phyloP scores from a whole-genome alignment of 2,329 filamentous ascomycete species.

The Capronia americana region DNA sequence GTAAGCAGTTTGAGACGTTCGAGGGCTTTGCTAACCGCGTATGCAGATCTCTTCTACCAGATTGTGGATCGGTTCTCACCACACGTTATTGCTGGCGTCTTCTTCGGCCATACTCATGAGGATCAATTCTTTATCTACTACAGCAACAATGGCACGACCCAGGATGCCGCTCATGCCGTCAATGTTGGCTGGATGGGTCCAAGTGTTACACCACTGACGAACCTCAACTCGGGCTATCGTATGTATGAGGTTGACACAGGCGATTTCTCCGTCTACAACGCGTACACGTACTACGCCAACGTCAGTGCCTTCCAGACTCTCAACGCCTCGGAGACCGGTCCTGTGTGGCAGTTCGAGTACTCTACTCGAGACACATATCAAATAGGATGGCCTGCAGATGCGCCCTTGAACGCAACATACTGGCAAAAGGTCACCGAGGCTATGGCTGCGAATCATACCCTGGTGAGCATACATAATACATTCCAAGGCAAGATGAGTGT shows the following conservation, averaged over 20 bases:
- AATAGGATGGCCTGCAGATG: conserved; percentile 54
- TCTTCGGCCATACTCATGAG: conserved; percentile 64
- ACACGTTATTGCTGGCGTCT: conserved; percentile 61
- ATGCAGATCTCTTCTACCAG: conserved; percentile 54
- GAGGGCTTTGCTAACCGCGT: neutral
- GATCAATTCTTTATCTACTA: conserved; percentile 63
- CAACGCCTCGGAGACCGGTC: conserved; percentile 48
- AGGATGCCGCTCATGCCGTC: conserved; percentile 51
- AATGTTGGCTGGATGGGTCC: conserved; percentile 60
- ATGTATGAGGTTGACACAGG: conserved; percentile 63
- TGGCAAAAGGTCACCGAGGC: conserved; percentile 65
- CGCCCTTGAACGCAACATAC: conserved; percentile 64
- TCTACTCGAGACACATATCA: conserved; percentile 59
- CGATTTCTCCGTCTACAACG: conserved; percentile 60
- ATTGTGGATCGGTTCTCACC: conserved; percentile 60
- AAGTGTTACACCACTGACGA: conserved; percentile 60
- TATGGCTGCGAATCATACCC: conserved; percentile 58
- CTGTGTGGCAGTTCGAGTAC: conserved; percentile 59
- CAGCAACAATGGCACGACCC: conserved; percentile 57
- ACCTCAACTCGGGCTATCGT: conserved; percentile 61
- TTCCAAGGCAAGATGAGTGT: conserved; percentile 61
- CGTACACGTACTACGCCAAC: conserved; percentile 61
- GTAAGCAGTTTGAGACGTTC: conserved; percentile 46
- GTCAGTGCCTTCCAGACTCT: conserved; percentile 54
- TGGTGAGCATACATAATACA: conserved; percentile 60